A percentile compares a stretch with the other conserved stretches of the same genome.
Evolutionary conservation across 2,329 filamentous ascomycete genomes (phyloP).

Genomic region (Clarireedia homoeocarpa): DNA sequence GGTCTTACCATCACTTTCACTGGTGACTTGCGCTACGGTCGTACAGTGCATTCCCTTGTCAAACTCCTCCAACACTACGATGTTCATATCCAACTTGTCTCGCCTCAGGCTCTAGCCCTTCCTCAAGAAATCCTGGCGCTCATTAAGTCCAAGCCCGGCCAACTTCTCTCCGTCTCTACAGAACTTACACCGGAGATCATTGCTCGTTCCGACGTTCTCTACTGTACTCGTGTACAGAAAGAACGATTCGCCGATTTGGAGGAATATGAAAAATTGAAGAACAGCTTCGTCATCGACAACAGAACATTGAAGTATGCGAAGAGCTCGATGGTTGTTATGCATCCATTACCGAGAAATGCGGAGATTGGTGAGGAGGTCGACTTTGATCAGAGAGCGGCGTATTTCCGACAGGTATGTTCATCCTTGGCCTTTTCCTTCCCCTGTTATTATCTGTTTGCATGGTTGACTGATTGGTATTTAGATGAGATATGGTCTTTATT

Average conservation of each 20-base stretch:
- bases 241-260: conserved; percentile 80
- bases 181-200: conserved; percentile 82
- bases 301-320: conserved; percentile 85
- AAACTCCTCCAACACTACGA: conserved; percentile 95
- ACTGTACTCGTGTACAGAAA: conserved; percentile 95
- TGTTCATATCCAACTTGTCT: conserved; percentile 85
- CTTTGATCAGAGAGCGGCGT: conserved; percentile 92
- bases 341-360: conserved; percentile 86
- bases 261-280: conserved; percentile 82
- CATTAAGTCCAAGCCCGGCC: conserved; percentile 60
- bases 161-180: conserved; percentile 68
- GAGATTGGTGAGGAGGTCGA: conserved; percentile 96
- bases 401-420: conserved; percentile 91
- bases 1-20: conserved; percentile 94
- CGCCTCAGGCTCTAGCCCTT: conserved; percentile 70
- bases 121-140: conserved; percentile 67
- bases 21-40: conserved; percentile 86
- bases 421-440: not conserved
- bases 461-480: conserved; percentile 31
- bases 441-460: not conserved
- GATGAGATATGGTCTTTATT: conserved; percentile 98
- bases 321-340: conserved; percentile 87
- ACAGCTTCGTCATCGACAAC: conserved; percentile 85
- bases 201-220: conserved; percentile 80
- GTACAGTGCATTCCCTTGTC: conserved; percentile 90